These are phyloP conservation scores for Fusarium udum DNA, from an alignment of 2,329 filamentous ascomycete genomes.

Conservation along the genomic window DNA sequence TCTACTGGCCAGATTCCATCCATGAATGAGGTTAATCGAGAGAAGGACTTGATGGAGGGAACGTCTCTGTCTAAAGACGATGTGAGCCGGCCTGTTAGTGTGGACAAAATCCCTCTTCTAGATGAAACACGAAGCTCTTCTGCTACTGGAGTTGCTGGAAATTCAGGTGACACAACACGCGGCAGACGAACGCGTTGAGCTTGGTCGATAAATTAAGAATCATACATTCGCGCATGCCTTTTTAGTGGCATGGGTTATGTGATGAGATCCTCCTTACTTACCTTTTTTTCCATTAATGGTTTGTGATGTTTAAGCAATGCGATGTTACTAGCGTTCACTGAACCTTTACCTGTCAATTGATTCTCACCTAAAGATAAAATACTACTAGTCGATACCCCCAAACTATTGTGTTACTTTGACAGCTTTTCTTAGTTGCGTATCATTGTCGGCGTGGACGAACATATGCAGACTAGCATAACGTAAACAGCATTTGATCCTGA, in stretches of 20 bases:
- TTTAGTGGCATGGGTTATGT: not conserved
- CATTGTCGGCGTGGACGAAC: not conserved
- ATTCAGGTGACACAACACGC: slow-evolving; percentile 56
- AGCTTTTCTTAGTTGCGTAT: not conserved
- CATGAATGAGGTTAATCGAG: slow-evolving; percentile 29
- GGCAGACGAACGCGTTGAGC: slow-evolving; percentile 55
- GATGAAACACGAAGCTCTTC: slow-evolving; percentile 53
- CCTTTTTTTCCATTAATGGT: not conserved
- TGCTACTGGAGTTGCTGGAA: slow-evolving; percentile 56
- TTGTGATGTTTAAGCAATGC: not conserved
- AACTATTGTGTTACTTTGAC: not conserved
- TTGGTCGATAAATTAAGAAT: not conserved
- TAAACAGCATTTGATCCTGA: not conserved
- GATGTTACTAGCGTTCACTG: not conserved
- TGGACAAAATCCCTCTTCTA: slow-evolving; percentile 68
- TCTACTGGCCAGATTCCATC: slow-evolving; percentile 26
- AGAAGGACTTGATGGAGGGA: slow-evolving; percentile 26
- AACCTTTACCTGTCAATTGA: not conserved
- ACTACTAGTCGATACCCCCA: not conserved
- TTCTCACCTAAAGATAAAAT: not conserved
- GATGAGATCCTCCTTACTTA: not conserved
- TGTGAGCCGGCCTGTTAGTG: slow-evolving; percentile 41
- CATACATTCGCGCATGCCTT: not conserved
- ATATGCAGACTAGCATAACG: not conserved
- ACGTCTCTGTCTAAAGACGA: slow-evolving; percentile 28